phyloP scores from a whole-genome alignment of 495 filamentous ascomycete genomes.

The Neurospora intermedia region DNA sequence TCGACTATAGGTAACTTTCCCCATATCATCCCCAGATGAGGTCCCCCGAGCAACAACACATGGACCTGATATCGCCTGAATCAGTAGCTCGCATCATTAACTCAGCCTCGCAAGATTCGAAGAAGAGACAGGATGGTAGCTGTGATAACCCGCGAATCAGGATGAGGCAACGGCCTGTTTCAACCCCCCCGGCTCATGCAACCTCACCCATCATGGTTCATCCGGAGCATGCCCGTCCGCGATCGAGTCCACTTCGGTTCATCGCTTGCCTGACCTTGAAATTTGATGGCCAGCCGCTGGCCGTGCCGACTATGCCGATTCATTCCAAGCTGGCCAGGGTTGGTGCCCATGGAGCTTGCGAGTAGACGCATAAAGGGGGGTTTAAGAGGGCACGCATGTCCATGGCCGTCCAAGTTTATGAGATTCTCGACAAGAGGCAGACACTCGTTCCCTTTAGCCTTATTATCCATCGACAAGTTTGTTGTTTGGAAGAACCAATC shows the following conservation, averaged over 20 bases:
- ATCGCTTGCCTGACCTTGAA: neutral
- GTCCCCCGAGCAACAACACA: neutral
- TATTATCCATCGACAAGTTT: neutral
- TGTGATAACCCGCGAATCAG: neutral
- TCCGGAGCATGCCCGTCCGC: constrained; percentile 13
- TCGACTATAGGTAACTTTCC: neutral
- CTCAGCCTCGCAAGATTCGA: neutral
- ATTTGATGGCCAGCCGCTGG: neutral
- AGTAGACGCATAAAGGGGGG: neutral
- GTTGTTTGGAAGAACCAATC: neutral
- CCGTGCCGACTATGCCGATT: no score
- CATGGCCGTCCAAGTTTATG: neutral
- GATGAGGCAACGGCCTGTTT: neutral
- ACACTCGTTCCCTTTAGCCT: neutral
- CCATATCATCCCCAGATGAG: neutral
- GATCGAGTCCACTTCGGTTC: neutral
- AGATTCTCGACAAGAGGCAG: neutral
- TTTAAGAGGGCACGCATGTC: neutral
- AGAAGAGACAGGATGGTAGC: neutral
- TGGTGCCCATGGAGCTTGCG: neutral
- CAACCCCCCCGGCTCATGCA: neutral
- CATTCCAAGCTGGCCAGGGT: neutral
- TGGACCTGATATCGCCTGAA: neutral
- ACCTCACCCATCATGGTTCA: constrained; percentile 1
- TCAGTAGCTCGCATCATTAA: neutral